These are phyloP conservation scores for Cryphonectria japonica DNA, from an alignment of 2,329 filamentous ascomycete species.

Conservation along the genomic window DNA sequence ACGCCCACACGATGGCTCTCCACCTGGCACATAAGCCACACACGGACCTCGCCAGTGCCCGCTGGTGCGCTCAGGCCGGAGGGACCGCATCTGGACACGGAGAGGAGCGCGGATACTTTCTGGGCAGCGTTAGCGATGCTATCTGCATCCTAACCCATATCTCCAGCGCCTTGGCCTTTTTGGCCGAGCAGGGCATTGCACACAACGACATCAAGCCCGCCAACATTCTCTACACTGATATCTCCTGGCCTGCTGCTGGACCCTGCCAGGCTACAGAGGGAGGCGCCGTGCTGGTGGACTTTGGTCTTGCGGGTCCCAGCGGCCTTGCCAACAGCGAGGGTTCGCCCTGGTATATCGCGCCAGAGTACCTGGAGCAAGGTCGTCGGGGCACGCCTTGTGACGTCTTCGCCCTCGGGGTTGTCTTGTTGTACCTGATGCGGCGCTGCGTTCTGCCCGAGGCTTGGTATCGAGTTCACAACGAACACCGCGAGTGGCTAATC, in stretches of 20 bases:
- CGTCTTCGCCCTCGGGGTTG: background rate
- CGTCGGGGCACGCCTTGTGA: background rate
- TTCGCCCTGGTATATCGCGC: conserved; percentile 9
- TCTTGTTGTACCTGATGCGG: conserved; percentile 9
- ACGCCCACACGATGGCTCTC: background rate
- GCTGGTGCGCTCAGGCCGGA: background rate
- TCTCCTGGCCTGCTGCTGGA: background rate
- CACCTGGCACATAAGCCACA: background rate
- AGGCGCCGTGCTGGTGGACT: background rate
- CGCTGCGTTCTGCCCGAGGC: background rate
- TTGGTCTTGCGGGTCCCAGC: background rate
- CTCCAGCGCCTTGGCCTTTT: background rate
- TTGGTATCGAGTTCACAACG: background rate
- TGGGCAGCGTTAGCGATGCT: background rate
- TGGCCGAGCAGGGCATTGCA: background rate
- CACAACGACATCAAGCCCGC: conserved; percentile 6
- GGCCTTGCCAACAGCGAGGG: background rate
- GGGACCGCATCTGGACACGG: background rate
- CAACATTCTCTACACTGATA: conserved; percentile 6
- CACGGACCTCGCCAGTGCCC: background rate
- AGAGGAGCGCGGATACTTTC: background rate
- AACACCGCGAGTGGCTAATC: background rate
- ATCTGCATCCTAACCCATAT: background rate
- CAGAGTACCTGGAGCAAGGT: background rate
- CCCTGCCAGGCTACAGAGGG: background rate